phyloP scores from a whole-genome alignment of 176 grass and related monocot genomes.

The Oryza australiensis region DNA sequence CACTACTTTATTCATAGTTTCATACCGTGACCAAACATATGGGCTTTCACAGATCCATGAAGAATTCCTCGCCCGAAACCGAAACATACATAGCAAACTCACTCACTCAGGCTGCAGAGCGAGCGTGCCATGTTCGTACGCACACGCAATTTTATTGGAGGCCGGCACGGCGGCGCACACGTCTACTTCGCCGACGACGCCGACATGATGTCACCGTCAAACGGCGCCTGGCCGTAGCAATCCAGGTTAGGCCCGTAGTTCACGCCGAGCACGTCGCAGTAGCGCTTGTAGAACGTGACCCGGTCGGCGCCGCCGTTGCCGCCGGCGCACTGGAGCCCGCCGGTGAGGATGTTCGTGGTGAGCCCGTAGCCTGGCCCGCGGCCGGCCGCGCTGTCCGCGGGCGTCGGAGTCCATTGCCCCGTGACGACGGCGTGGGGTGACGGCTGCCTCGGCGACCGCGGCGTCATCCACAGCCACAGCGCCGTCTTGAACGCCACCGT shows the following conservation, averaged over 20 bases:
- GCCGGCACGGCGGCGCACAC: not conserved
- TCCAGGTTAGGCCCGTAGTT: slow-evolving; percentile 46
- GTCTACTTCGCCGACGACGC: not conserved
- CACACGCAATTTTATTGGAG: not conserved
- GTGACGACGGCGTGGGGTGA: not conserved
- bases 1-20: not conserved
- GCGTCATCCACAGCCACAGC: not conserved
- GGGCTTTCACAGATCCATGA: not conserved
- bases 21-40: not conserved
- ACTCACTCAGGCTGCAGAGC: not conserved
- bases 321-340: not conserved
- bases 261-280: slow-evolving; percentile 46
- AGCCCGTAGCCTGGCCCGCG: not conserved
- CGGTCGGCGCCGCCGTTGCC: not conserved
- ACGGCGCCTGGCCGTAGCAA: slow-evolving; percentile 28
- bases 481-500: not conserved
- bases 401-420: not conserved
- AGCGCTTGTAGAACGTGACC: slow-evolving; percentile 62
- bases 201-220: not conserved
- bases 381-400: not conserved
- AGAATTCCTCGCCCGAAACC: not conserved
- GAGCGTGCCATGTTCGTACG: no score
- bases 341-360: not conserved
- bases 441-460: not conserved
- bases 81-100: not conserved